Percentiles rank a stretch among this genome's conserved stretches.
Evolutionary conservation across 352 stramenopile genomes (phyloP).

Genomic region (Globisporangium spiculum): DNA sequence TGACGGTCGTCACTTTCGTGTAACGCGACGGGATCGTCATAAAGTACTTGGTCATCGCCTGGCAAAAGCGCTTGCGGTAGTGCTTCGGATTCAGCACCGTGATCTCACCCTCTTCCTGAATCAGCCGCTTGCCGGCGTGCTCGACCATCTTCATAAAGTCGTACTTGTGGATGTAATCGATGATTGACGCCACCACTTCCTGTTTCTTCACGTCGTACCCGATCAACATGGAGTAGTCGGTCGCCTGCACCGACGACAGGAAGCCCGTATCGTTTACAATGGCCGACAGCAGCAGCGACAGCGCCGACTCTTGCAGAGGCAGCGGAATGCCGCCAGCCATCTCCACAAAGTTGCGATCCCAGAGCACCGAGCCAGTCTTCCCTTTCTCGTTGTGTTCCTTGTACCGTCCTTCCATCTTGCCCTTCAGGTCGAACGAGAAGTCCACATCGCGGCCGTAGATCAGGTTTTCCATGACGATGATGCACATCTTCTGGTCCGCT

Average conservation of each 20-base stretch:
- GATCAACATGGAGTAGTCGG: conserved; percentile 88
- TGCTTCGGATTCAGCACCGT: conserved; percentile 86
- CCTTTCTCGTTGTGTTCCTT: conserved; percentile 31
- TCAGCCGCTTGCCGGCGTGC: conserved; percentile 83
- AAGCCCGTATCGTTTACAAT: conserved; percentile 87
- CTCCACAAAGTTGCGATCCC: conserved; percentile 88
- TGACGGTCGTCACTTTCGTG: conserved; percentile 75
- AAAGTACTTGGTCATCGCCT: conserved; percentile 89
- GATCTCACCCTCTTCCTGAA: conserved; percentile 88
- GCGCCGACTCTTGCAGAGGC: conserved; percentile 78
- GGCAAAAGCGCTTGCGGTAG: conserved; percentile 83
- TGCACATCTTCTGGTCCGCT: conserved; percentile 77
- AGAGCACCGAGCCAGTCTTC: conserved; percentile 52
- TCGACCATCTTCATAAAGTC: conserved; percentile 91
- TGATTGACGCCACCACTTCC: conserved; percentile 85
- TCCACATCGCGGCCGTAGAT: conserved; percentile 84
- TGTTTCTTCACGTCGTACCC: conserved; percentile 86
- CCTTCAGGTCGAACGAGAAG: conserved; percentile 87
- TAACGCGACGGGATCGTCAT: conserved; percentile 85
- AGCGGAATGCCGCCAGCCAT: conserved; percentile 78
- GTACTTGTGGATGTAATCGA: conserved; percentile 91
- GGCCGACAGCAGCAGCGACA: conserved; percentile 74
- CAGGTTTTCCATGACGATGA: conserved; percentile 89
- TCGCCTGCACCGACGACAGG: conserved; percentile 79
- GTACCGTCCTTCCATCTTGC: conserved; percentile 86